phyloP scores from a whole-genome alignment of 192 early-diverging fungal genomes.

The Chytriomyces confervae region DNA sequence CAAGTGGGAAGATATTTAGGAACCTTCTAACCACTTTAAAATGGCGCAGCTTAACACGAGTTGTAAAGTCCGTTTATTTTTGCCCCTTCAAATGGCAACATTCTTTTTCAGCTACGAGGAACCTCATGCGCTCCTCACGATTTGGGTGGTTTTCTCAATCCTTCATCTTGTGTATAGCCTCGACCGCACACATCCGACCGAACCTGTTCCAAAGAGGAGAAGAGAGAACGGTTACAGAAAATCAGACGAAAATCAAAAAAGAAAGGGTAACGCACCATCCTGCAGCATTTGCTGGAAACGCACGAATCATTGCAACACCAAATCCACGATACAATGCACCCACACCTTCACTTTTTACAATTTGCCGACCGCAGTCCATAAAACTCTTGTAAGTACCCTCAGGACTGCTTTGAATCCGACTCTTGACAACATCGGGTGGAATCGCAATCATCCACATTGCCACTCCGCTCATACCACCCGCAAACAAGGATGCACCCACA shows the following conservation, averaged over 20 bases:
- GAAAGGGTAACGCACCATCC: background rate
- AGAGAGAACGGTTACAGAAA: background rate
- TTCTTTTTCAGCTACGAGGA: too few species aligned
- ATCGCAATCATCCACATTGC: constrained; percentile 88
- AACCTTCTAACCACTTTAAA: too few species aligned
- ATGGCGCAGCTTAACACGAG: too few species aligned
- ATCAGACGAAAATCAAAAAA: background rate
- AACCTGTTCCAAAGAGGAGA: constrained; percentile 3
- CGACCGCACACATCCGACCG: constrained; percentile 29
- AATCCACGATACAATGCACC: constrained; percentile 75
- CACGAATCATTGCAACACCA: constrained; percentile 79
- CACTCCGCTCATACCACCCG: constrained; percentile 92
- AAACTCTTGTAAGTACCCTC: constrained; percentile 71
- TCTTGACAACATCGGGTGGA: constrained; percentile 78
- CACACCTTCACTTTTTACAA: constrained; percentile 65
- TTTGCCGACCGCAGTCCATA: constrained; percentile 60
- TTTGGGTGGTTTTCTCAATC: background rate
- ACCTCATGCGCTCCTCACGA: too few species aligned
- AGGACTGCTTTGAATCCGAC: constrained; percentile 71
- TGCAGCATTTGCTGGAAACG: constrained; percentile 55
- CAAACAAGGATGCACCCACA: constrained; percentile 71
- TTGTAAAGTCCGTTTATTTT: too few species aligned
- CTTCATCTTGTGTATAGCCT: constrained; percentile 21
- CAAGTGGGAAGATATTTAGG: too few species aligned
- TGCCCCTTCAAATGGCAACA: too few species aligned